Evolutionary conservation across 2,329 filamentous ascomycete species (phyloP).

Genomic region (Fonsecaea monophora): DNA sequence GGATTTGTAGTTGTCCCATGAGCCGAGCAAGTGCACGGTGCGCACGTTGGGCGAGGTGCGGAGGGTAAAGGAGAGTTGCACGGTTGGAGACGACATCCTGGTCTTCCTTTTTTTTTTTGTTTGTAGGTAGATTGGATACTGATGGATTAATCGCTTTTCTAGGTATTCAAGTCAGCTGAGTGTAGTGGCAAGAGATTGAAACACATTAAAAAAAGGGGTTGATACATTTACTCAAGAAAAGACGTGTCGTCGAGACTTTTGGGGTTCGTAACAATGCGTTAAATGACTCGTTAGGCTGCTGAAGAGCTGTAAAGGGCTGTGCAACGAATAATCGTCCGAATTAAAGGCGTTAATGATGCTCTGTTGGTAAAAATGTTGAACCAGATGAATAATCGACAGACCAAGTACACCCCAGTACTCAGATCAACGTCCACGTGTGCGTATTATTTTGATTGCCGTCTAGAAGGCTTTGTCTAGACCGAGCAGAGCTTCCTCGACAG

Average conservation of each 20-base stretch:
- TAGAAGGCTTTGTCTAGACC: conserved; percentile 13
- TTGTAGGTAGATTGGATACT: conserved; percentile 7
- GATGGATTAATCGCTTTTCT: conserved; percentile 14
- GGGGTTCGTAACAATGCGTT: conserved; percentile 31
- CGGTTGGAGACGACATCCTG: conserved; percentile 61
- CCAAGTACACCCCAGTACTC: conserved; percentile 16
- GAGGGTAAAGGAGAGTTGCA: conserved; percentile 94
- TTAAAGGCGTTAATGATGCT: conserved; percentile 25
- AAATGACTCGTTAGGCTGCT: conserved; percentile 27
- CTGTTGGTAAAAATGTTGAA: conserved; percentile 18
- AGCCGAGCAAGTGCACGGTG: conserved; percentile 95
- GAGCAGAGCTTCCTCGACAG: conserved; percentile 38
- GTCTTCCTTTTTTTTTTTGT: conserved; percentile 14
- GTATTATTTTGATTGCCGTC: conserved; percentile 18
- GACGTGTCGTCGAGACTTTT: conserved; percentile 32
- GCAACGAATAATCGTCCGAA: conserved; percentile 16
- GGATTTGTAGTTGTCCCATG: conserved; percentile 95
- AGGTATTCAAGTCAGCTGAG: not conserved
- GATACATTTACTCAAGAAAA: conserved; percentile 27
- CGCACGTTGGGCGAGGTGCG: conserved; percentile 96
- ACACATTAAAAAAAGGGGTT: conserved; percentile 1
- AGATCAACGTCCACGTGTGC: conserved; percentile 27
- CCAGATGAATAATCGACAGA: conserved; percentile 20
- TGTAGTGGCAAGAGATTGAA: not conserved
- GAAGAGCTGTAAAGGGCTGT: conserved; percentile 28